Evolutionary conservation across 2,329 filamentous ascomycete genomes (phyloP).

Genomic region (Fusarium sublunatum): DNA sequence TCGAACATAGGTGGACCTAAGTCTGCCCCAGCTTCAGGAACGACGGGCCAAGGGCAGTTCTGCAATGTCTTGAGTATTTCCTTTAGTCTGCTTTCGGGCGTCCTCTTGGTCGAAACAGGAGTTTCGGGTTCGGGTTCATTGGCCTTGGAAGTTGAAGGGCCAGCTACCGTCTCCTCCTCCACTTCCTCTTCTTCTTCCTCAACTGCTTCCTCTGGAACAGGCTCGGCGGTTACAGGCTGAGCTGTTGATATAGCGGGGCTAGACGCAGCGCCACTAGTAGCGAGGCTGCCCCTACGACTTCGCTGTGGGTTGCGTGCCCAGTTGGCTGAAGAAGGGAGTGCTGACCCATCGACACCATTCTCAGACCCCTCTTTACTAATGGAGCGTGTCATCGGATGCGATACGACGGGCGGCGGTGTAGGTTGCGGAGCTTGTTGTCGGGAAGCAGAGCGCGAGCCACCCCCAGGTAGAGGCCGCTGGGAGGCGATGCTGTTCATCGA

Average conservation of each 20-base stretch:
- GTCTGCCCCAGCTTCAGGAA: slow-evolving; percentile 31
- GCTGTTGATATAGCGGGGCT: slow-evolving; percentile 80
- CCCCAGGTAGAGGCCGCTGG: slow-evolving; percentile 71
- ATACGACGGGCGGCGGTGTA: slow-evolving; percentile 53
- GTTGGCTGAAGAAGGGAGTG: slow-evolving; percentile 91
- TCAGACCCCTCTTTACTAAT: slow-evolving; percentile 82
- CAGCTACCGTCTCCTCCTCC: slow-evolving; percentile 33
- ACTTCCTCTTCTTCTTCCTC: slow-evolving; percentile 45
- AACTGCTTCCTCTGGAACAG: slow-evolving; percentile 57
- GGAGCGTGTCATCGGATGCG: slow-evolving; percentile 78
- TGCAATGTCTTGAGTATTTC: slow-evolving; percentile 54
- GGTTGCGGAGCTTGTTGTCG: slow-evolving; percentile 60
- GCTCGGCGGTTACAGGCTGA: slow-evolving; percentile 65
- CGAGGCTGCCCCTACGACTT: slow-evolving; percentile 79
- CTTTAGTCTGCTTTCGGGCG: slow-evolving; percentile 47
- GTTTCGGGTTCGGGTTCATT: slow-evolving; percentile 35
- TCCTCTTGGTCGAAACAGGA: slow-evolving; percentile 17
- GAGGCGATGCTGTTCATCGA: slow-evolving; percentile 92
- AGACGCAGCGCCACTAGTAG: slow-evolving; percentile 82
- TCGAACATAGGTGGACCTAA: slow-evolving; percentile 81
- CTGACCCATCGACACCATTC: slow-evolving; percentile 80
- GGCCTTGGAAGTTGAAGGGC: slow-evolving; percentile 38
- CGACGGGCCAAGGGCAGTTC: slow-evolving; percentile 50
- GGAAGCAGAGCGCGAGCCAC: slow-evolving; percentile 64
- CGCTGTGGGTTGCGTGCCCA: slow-evolving; percentile 82